Conservation (phyloP, 768 basidiomycete genomes). For the Hypholoma fasciculare region DNA sequence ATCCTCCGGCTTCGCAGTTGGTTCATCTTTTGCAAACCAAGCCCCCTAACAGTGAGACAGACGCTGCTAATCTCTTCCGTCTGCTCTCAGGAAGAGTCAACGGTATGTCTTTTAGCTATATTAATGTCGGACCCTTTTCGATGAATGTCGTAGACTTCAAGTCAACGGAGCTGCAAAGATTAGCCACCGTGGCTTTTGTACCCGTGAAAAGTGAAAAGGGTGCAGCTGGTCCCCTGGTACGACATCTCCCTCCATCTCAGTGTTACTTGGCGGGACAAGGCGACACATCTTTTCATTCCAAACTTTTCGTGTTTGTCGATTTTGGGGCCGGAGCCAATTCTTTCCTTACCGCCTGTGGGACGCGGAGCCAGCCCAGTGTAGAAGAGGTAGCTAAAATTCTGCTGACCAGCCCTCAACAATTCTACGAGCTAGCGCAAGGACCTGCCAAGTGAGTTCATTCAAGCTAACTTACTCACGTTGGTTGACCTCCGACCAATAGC, state of each 20-base stretch:
- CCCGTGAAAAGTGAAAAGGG: slow-evolving; percentile 46
- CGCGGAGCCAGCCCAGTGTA: slow-evolving; percentile 83
- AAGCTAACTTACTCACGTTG: no score
- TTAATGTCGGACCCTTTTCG: neutral
- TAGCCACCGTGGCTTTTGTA: slow-evolving; percentile 66
- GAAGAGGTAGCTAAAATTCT: slow-evolving; percentile 77
- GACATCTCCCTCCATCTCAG: slow-evolving; percentile 58
- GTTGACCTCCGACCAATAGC: slow-evolving; percentile 35
- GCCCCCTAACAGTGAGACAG: slow-evolving; percentile 53
- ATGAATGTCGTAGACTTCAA: slow-evolving; percentile 51
- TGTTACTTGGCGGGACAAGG: slow-evolving; percentile 66
- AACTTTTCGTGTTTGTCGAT: slow-evolving; percentile 86
- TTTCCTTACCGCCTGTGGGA: slow-evolving; percentile 87
- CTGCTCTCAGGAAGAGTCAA: slow-evolving; percentile 58
- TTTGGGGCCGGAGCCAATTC: slow-evolving; percentile 81
- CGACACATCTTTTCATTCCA: slow-evolving; percentile 66
- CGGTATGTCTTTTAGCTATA: slow-evolving; percentile 18
- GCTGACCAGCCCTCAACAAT: slow-evolving; percentile 65
- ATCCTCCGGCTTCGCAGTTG: slow-evolving; percentile 66
- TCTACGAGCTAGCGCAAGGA: slow-evolving; percentile 72
- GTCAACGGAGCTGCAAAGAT: slow-evolving; percentile 47
- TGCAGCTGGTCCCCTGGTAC: slow-evolving; percentile 28
- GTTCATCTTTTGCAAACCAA: slow-evolving; percentile 56
- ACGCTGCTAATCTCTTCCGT: slow-evolving; percentile 68
- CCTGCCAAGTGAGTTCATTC: slow-evolving; percentile 54